Base-by-base conservation (phyloP, 768 basidiomycete genomes). In the Lactarius pseudohatsudake region DNA sequence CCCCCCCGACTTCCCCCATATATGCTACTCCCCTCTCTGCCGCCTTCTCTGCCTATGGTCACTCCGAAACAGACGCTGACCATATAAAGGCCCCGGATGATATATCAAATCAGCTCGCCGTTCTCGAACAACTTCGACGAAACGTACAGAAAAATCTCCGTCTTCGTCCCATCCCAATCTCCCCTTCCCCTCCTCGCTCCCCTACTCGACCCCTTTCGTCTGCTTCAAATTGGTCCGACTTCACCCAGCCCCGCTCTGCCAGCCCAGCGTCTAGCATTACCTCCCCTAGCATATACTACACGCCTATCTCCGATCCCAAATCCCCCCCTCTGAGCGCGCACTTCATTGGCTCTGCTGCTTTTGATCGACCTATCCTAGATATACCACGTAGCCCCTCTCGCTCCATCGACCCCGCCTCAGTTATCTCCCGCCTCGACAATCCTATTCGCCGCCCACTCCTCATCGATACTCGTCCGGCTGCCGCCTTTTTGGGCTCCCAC, bases 391-490 rank as follows among this genome's bases (percentile, higher is more conserved):
- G 74, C 20, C 69, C 73, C 36, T 64, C 76, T 26, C 76, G 74
- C 63, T 78, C 84, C 54, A 76, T 85, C 69, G 77, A 80, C 26
- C 80, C 88, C 16, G 79, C 77, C 34, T 68, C 79, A 10, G 81
- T 87, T 61, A 79, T 80, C 60, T 74, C 75, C 58, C 83, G 85
- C 30, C 81, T 91, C 72, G 38, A 57, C 72, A 32, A 74, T 77
- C 56, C 45, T 16, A 30, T 57, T 20, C 80, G 82, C n/a, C 84
- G 82, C 2, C 90, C 92, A 10, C 79, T 95, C 28, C 77, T 96
- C 65, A 83, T 96, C 74, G 94, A 97, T 76, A 92, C 91, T 45
- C 86, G 94, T 4, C 86, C 90, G 4, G 81, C 87, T 22, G 80
- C 84, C 1, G 79, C 85, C 11, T 92, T 87, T 77, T 79, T 87